Evolutionary conservation across 2,329 filamentous ascomycete species (phyloP).

Genomic region (Periconia sp.): DNA sequence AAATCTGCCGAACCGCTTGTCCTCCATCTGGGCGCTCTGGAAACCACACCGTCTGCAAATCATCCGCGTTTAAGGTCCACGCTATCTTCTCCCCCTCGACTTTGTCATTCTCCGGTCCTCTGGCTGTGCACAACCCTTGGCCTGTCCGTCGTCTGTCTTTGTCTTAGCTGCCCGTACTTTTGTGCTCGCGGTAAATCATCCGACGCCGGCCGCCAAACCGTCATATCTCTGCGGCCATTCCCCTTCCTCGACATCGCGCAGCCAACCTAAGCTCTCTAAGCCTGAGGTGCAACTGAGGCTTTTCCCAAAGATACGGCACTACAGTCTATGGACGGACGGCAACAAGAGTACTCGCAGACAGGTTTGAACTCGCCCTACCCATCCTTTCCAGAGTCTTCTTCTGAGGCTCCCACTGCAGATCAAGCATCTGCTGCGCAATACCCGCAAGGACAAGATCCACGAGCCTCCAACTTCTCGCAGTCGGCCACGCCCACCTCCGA

Average conservation of each 20-base stretch:
- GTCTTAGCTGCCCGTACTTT: slow-evolving; percentile 38
- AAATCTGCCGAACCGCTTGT: slow-evolving; percentile 49
- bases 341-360: slow-evolving; percentile 60
- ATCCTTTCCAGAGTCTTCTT: slow-evolving; percentile 66
- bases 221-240: slow-evolving; percentile 57
- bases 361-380: slow-evolving; percentile 62
- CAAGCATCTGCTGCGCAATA: slow-evolving; percentile 93
- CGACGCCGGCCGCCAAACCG: slow-evolving; percentile 46
- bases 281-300: slow-evolving; percentile 37
- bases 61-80: slow-evolving; percentile 55
- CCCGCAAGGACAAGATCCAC: slow-evolving; percentile 78
- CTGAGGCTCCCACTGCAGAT: slow-evolving; percentile 88
- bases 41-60: slow-evolving; percentile 54
- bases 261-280: slow-evolving; percentile 47
- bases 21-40: slow-evolving; percentile 43
- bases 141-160: slow-evolving; percentile 30
- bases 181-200: slow-evolving; percentile 46
- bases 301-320: slow-evolving; percentile 41
- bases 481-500: slow-evolving; percentile 87
- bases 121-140: slow-evolving; percentile 44
- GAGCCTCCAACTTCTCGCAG: slow-evolving; percentile 73
- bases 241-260: slow-evolving; percentile 47
- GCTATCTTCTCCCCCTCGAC: slow-evolving; percentile 48
- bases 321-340: slow-evolving; percentile 62
- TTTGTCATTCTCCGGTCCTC: slow-evolving; percentile 42